Evolutionary conservation across 177 flowering plant genomes (phyloP).

Genomic region (Vitis hybrid): DNA sequence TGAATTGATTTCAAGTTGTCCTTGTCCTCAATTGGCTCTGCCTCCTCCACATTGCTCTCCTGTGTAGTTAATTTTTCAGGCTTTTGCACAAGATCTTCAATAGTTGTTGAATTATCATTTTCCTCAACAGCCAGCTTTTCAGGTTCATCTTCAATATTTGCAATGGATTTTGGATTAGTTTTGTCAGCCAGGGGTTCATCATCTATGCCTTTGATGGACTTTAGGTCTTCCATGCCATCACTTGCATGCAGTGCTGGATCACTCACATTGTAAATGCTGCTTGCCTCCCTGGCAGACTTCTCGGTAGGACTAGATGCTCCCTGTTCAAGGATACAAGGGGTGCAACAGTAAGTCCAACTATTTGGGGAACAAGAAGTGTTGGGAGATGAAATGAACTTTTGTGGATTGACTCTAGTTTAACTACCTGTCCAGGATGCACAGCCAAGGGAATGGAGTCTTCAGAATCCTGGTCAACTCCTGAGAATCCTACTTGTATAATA

Average conservation of each 20-base stretch:
- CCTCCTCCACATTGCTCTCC: neutral
- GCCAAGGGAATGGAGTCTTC: constrained; percentile 6
- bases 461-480: neutral
- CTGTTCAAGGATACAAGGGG: constrained; percentile 12
- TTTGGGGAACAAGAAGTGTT: constrained; percentile 6
- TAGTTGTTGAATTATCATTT: neutral
- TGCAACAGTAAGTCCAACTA: constrained; percentile 1
- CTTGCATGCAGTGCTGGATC: neutral
- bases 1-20: neutral
- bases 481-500: neutral
- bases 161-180: constrained; percentile 1
- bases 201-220: constrained; percentile 1
- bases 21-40: neutral
- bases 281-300: constrained; percentile 5
- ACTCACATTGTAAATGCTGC: neutral
- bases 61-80: neutral
- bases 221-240: neutral
- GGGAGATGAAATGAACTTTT: neutral
- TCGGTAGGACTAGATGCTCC: constrained; percentile 3
- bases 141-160: neutral
- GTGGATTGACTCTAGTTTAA: neutral
- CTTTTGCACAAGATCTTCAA: neutral
- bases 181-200: constrained; percentile 3
- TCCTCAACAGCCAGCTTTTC: constrained; percentile 2
- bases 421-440: neutral